phyloP scores from a whole-genome alignment of 2,329 filamentous ascomycete species.

The Penicillium sp. region DNA sequence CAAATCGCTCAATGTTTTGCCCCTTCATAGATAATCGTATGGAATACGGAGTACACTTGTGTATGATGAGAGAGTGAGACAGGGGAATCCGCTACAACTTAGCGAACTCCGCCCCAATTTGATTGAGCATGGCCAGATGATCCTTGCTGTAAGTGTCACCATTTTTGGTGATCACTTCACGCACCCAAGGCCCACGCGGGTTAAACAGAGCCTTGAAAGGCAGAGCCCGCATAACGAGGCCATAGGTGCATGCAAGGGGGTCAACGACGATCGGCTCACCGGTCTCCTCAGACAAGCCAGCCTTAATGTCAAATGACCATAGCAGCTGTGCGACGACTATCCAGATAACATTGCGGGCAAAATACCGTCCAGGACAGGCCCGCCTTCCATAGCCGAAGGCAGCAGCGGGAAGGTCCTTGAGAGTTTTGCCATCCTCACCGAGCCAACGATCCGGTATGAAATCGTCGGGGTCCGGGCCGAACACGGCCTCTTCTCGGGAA shows the following conservation, averaged over 20 bases:
- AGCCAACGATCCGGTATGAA: not conserved
- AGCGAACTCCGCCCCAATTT: not conserved
- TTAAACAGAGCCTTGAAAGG: not conserved
- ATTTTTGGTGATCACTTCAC: not conserved
- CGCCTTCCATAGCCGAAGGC: not conserved
- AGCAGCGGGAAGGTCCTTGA: not conserved
- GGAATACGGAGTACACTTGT: not conserved
- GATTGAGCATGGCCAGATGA: not conserved
- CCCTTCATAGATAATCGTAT: not conserved
- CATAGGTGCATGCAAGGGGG: not conserved
- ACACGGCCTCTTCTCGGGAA: not conserved
- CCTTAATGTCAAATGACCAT: not conserved
- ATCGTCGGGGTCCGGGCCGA: not conserved
- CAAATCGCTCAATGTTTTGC: not conserved
- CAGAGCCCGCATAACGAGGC: not conserved
- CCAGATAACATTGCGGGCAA: not conserved
- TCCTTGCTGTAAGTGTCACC: not conserved
- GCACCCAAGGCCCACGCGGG: not conserved
- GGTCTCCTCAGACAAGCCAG: not conserved
- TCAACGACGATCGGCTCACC: not conserved
- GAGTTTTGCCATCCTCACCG: not conserved
- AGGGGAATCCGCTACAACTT: not conserved
- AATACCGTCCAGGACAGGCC: not conserved
- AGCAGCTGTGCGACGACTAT: not conserved
- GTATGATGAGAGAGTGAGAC: not conserved